Evolutionary conservation across 257 asterid genomes (phyloP).

Genomic region (Scutellaria baicalensis): DNA sequence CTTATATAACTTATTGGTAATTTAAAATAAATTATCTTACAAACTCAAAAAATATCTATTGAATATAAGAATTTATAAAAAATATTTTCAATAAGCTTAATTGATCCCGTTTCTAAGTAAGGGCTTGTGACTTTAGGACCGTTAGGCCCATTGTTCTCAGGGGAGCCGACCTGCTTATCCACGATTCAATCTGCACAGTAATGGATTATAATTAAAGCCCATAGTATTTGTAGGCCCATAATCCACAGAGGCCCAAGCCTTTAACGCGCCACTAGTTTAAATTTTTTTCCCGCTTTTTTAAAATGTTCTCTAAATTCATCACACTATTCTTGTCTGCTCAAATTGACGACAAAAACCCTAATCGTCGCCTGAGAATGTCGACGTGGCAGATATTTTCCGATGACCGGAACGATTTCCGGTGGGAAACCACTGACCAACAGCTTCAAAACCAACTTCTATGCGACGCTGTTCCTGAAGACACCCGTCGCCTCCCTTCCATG

Average conservation of each 20-base stretch:
- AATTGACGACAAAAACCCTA: slow-evolving; percentile 32
- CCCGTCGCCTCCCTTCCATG: slow-evolving; percentile 75
- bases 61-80: no score
- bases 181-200: background rate
- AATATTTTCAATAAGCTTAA: no score
- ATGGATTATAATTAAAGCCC: background rate
- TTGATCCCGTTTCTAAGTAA: no score
- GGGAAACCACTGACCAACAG: slow-evolving; percentile 41
- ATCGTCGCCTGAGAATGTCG: slow-evolving; percentile 44
- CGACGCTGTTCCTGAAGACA: slow-evolving; percentile 21
- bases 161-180: background rate
- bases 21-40: no score
- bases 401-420: slow-evolving; percentile 49
- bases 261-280: slow-evolving; percentile 15
- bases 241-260: background rate
- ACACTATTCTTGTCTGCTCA: background rate
- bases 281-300: slow-evolving; percentile 26
- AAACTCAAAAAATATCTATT: no score
- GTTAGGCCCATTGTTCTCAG: background rate
- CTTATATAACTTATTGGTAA: no score
- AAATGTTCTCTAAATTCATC: background rate
- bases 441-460: slow-evolving; percentile 16
- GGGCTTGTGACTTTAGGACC: background rate
- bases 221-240: background rate
- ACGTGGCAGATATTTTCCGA: slow-evolving; percentile 75